Base-by-base conservation (phyloP, 2,329 filamentous ascomycete species). In the Phoma sp. region DNA sequence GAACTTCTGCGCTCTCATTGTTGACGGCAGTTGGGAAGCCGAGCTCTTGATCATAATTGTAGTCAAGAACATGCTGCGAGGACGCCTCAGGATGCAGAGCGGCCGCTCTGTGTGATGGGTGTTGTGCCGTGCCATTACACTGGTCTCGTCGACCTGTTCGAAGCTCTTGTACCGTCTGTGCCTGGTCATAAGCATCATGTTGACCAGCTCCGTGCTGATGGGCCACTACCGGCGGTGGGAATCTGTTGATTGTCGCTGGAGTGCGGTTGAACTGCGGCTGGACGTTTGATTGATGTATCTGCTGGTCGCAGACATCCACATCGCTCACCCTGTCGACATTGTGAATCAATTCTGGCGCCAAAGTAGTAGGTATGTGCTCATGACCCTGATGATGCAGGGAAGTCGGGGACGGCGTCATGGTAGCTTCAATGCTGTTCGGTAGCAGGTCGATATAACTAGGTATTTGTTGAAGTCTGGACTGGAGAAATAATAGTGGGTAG, bases 251-350 rank as follows among this genome's bases (percentile, higher is more conserved):
- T 4, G 4, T 25, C 5, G n/a, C 20, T 30, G 14, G 1, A 9
- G 4, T 10, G 20, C 7, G 6, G n/a, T 21, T 17, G 18, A 11
- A 14, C 12, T n/a, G 17, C 9, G 42, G 25, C 17, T 29, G 20
- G 11, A 18, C 5, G 3, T 7, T 10, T 9, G 9, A 1, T 17
- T 20, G 12, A n/a, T 26, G 18, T 6, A 5, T 14, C 12, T 26
- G 25, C 20, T 39, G 30, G 4, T 11, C 5, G n/a, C 33, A 10
- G 3, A 18, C 3, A 7, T 15, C 2, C 7, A 21, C 39, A 7
- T 54, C 45, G 10, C 25, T 46, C 34, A 30, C 15, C 11, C 51
- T 45, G 15, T 54, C 51, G 32, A 49, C 18, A 11, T 21, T 11
- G n/a, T 37, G 28, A 23, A 49, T 36, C 5, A 33, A 12, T 6